phyloP scores from a whole-genome alignment of 805 yeast species.

The Sugiyamaella qingdaonensis region DNA sequence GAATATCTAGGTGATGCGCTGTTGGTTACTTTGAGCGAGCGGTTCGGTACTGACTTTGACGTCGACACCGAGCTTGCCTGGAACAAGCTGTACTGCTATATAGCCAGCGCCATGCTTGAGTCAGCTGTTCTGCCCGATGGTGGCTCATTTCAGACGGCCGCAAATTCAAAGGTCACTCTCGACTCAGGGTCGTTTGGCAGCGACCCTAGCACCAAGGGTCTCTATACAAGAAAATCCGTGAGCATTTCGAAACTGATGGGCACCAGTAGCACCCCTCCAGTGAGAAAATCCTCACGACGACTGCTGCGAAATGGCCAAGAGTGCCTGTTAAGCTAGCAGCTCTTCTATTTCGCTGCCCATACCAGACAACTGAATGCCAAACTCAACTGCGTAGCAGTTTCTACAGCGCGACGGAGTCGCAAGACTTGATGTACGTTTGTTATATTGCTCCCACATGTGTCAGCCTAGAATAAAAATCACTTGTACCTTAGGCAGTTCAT shows the following conservation, averaged over 20 bases:
- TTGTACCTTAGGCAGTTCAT: no score
- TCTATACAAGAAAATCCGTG: neutral
- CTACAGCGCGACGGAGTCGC: no score
- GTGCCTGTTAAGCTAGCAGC: no score
- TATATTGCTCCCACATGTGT: no score
- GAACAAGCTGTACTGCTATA: conserved; percentile 29
- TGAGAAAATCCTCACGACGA: no score
- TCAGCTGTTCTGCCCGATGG: conserved; percentile 5
- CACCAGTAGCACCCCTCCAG: no score
- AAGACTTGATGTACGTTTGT: no score
- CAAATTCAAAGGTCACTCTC: neutral
- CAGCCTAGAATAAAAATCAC: no score
- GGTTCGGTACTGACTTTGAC: conserved; percentile 25
- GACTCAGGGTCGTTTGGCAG: neutral
- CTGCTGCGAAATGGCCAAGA: no score
- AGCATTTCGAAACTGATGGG: neutral
- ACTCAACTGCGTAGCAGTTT: no score
- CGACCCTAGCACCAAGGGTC: neutral
- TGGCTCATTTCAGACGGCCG: neutral
- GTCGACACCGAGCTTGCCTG: conserved; percentile 30
- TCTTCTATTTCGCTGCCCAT: no score
- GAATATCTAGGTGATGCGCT: conserved; percentile 29
- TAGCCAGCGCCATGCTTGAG: conserved; percentile 28
- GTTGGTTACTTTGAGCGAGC: conserved; percentile 25
- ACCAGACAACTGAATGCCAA: no score